Evolutionary conservation across 83 land plant genomes (phyloP), one percentile per base, ranked within the genome.

Genomic region (Diphasiastrum complanatum): DNA sequence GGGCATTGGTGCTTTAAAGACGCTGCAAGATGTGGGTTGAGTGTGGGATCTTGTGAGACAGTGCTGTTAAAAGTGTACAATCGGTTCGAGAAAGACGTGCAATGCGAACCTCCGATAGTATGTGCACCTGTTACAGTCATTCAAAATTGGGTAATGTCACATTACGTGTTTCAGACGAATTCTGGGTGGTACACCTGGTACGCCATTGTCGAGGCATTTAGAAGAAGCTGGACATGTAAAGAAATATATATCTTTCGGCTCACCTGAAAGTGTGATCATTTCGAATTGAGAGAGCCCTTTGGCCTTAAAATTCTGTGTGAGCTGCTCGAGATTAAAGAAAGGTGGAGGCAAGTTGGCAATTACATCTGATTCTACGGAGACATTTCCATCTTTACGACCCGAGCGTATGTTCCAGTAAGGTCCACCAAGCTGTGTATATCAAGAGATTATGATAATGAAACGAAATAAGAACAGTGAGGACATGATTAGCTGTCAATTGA

Each of bases 51-150:
- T 16, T 49, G 29, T 26, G 33, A 28, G n/a, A n/a, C n/a, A n/a
- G n/a, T n/a, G n/a, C n/a, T n/a, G n/a, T n/a, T n/a, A n/a, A n/a
- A n/a, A 5, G 73, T 66, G 28, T 34, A 38, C 11, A 69, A 26
- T 22, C 67, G 49, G 1, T 34, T 37, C 19, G 16, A 20, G 23
- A 61, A 27, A 4, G 56, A 16, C 0, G 11, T 4, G 47, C 73
- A 70, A 57, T 63, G 68, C 1, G 73, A 46, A 22, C 30, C 48
- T 11, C 73, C 73, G 6, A 70, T 53, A 1, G 73, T 63, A 45
- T 70, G 73, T n/a, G 60, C 73, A 14, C 73, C 73, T 70, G 54
- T 35, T n/a, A n/a, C n/a, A n/a, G n/a, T n/a, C n/a, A n/a, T n/a
- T n/a, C n/a, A n/a, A n/a, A n/a, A n/a, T n/a, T n/a, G n/a, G n/a